Evolutionary conservation across 257 asterid genomes (phyloP), one percentile per base, ranked within the genome.

Genomic region (Nyctanthes arbortristis): DNA sequence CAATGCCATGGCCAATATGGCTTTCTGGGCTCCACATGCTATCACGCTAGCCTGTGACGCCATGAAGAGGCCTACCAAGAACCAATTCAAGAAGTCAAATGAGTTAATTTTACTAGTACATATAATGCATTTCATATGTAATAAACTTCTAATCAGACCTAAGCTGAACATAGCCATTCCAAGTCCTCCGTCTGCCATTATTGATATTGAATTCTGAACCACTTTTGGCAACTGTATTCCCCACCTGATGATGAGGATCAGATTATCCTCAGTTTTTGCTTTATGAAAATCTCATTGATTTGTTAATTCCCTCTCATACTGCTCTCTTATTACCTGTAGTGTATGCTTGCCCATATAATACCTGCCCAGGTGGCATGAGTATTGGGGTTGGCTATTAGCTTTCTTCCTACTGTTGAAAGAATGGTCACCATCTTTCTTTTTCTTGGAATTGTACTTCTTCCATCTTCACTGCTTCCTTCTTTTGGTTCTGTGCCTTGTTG

Each of bases 111-210:
- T 68, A 43, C 49, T 25, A 25, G 35, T 14, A 43, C 34, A 7
- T 70, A 39, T 49, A 71, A 56, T 39, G 63, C n/a, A 49, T 63
- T 66, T 66, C 62, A 67, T 56, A 63, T n/a, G 28, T 66, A 35
- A 65, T 55, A 62, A 62, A 54, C 74, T 58, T 70, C 29, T 67
- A 7, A 66, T 60, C 64, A 40, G 76, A 91, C 97, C 96, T 90
- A 92, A 75, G 86, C 98, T 90, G 88, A 92, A 92, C 96, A 90
- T 88, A 66, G 98, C 96, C 98, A 92, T 92, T 69, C 98, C 98
- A 29, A 92, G 91, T 39, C 98, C 98, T 66, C 98, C 98, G 57
- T 92, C 89, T 24, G 97, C 82, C 69, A 92, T 60, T 66, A 90
- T 71, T 47, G 86, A 69, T 69, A 92, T 69, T 31, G 98, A 90